Percentiles rank a stretch among this genome's conserved stretches.
Conservation (phyloP, 2,329 filamentous ascomycete species). For the Ilyonectria robusta region DNA sequence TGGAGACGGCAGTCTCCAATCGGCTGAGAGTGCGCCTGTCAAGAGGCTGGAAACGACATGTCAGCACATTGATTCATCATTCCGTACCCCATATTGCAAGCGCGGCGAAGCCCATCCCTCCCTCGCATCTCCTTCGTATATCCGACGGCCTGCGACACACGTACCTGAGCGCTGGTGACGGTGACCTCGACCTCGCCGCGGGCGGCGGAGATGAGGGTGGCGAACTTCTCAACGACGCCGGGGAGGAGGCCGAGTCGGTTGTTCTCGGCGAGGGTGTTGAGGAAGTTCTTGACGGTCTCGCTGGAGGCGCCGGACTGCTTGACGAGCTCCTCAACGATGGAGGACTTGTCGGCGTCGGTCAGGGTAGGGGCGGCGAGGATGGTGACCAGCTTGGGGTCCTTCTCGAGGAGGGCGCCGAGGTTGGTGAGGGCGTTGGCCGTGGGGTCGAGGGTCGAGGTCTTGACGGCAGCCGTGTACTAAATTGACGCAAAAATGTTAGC, state of each 20-base stretch:
- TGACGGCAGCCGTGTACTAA: conserved; percentile 96
- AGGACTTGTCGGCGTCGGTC: conserved; percentile 82
- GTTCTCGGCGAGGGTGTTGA: conserved; percentile 92
- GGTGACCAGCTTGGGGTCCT: conserved; percentile 83
- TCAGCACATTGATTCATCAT: conserved; percentile 33
- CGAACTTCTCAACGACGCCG: conserved; percentile 90
- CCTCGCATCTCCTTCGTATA: conserved; percentile 19
- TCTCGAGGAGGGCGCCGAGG: conserved; percentile 81
- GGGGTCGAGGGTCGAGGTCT: conserved; percentile 86
- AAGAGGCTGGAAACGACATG: conserved; percentile 72
- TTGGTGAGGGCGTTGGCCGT: conserved; percentile 84
- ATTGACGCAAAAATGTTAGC: conserved; percentile 51
- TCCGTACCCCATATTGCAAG: background rate
- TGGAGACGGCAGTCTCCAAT: conserved; percentile 88
- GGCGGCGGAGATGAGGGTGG: conserved; percentile 86
- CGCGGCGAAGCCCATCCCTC: background rate
- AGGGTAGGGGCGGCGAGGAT: conserved; percentile 89
- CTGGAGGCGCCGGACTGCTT: conserved; percentile 84
- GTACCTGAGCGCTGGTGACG: conserved; percentile 90
- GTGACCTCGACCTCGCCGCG: conserved; percentile 94
- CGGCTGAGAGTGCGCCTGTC: conserved; percentile 89
- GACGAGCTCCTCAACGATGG: conserved; percentile 88
- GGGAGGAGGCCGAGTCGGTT: conserved; percentile 90
- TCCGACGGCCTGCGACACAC: conserved; percentile 50
- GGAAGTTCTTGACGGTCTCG: conserved; percentile 94